These are phyloP conservation scores for Colletotrichum zoysiae DNA, from an alignment of 2,329 filamentous ascomycete genomes.

Conservation along the genomic window DNA sequence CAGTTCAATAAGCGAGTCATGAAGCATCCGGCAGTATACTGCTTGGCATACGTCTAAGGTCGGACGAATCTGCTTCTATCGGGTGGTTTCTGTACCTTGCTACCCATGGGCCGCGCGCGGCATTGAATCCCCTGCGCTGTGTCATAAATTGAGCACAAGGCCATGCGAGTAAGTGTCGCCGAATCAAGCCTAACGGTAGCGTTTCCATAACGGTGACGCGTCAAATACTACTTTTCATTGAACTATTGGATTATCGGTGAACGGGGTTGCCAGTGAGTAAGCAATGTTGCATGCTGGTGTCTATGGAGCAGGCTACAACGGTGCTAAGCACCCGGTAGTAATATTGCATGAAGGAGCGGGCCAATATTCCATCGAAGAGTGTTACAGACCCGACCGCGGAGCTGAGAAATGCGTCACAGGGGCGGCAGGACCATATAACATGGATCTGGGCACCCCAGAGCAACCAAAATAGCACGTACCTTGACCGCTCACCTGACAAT, in stretches of 20 bases:
- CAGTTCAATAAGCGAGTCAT: not conserved
- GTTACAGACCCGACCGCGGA: not conserved
- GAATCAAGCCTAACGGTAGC: not conserved
- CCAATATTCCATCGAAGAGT: not conserved
- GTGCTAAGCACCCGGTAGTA: not conserved
- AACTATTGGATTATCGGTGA: not conserved
- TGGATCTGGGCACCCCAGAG: not conserved
- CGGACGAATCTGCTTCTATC: not conserved
- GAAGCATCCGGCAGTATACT: no score
- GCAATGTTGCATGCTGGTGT: not conserved
- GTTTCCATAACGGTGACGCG: not conserved
- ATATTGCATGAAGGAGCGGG: not conserved
- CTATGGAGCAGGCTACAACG: not conserved
- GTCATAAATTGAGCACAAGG: not conserved
- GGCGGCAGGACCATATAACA: not conserved
- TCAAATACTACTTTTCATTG: not conserved
- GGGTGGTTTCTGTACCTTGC: not conserved
- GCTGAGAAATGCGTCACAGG: not conserved
- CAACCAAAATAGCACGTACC: not conserved
- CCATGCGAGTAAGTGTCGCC: not conserved
- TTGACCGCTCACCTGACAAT: not conserved
- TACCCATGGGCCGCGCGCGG: no score
- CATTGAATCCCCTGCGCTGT: not conserved
- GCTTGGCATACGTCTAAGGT: no score
- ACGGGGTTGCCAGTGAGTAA: not conserved